phyloP scores from a whole-genome alignment of 2,329 filamentous ascomycete genomes.

The Hysterium pulicare region DNA sequence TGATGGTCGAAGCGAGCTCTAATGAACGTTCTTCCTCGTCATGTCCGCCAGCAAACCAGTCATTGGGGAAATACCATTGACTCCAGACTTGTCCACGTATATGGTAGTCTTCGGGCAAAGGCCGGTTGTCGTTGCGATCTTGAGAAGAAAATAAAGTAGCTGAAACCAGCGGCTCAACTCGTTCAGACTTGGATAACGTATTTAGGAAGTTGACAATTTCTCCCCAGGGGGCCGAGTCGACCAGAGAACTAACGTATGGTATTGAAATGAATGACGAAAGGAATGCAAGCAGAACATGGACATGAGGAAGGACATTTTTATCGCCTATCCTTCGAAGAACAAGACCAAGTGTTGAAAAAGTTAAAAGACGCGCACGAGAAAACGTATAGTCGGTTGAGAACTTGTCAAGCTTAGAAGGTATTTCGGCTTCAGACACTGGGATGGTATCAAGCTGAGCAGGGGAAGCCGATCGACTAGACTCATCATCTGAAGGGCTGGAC shows the following conservation, averaged over 20 bases:
- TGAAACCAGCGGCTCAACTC: constrained; percentile 32
- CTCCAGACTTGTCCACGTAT: constrained; percentile 63
- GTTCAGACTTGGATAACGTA: constrained; percentile 43
- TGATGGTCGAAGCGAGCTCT: constrained; percentile 58
- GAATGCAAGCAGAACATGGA: constrained; percentile 63
- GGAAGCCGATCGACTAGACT: constrained; percentile 8
- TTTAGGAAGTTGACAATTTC: constrained; percentile 53
- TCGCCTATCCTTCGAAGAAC: constrained; percentile 55
- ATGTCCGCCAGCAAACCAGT: constrained; percentile 60
- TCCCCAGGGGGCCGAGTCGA: constrained; percentile 52
- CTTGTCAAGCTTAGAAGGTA: constrained; percentile 13
- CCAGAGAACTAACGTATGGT: constrained; percentile 27
- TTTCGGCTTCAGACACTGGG: constrained; percentile 14
- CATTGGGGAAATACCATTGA: constrained; percentile 55
- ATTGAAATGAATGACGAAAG: constrained; percentile 45
- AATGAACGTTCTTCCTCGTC: constrained; percentile 68
- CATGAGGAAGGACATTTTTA: constrained; percentile 58
- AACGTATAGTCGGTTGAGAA: constrained; percentile 22
- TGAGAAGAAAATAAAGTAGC: constrained; percentile 47
- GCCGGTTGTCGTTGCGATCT: constrained; percentile 46
- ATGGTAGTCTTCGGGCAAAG: constrained; percentile 67
- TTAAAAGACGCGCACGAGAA: constrained; percentile 39
- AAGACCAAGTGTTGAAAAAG: constrained; percentile 44
- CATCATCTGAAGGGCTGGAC: constrained; percentile 1
- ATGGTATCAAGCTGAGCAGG: constrained; percentile 1